Evolutionary conservation across 2,329 filamentous ascomycete species (phyloP).

Genomic region (Eurotiales sp.): DNA sequence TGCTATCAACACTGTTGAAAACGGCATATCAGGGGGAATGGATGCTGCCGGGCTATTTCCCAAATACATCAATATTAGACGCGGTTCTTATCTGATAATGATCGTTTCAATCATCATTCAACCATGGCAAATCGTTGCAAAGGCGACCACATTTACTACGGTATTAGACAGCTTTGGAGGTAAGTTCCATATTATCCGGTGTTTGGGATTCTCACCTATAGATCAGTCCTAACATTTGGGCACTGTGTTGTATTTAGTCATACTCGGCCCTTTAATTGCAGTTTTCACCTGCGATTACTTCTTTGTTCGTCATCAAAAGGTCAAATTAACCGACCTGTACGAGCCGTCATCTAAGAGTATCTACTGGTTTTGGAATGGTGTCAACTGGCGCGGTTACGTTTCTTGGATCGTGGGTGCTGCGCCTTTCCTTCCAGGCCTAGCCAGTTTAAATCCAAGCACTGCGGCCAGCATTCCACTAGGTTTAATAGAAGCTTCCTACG

Average conservation of each 20-base stretch:
- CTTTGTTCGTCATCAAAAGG: slow-evolving; percentile 32
- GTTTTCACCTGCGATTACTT: slow-evolving; percentile 31
- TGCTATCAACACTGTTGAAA: slow-evolving; percentile 46
- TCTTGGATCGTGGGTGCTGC: slow-evolving; percentile 37
- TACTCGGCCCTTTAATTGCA: slow-evolving; percentile 42
- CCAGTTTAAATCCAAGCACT: slow-evolving; percentile 21
- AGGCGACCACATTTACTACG: slow-evolving; percentile 45
- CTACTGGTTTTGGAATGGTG: slow-evolving; percentile 43
- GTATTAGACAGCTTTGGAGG: slow-evolving; percentile 42
- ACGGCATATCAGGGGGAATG: slow-evolving; percentile 51
- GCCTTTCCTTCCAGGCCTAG: slow-evolving; percentile 28
- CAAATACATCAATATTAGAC: slow-evolving; percentile 54
- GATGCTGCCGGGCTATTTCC: slow-evolving; percentile 53
- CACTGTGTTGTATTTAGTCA: too few relatives aligned
- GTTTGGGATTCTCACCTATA: too few relatives aligned
- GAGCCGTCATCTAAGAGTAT: slow-evolving; percentile 30
- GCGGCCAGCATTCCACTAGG: slow-evolving; percentile 22
- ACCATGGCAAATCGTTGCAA: slow-evolving; percentile 51
- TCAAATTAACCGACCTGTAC: slow-evolving; percentile 46
- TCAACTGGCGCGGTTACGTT: slow-evolving; percentile 43
- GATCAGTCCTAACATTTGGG: too few relatives aligned
- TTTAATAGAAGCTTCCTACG: slow-evolving; percentile 39
- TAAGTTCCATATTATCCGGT: too few relatives aligned
- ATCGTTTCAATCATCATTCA: slow-evolving; percentile 45
- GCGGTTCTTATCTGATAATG: slow-evolving; percentile 47